Evolutionary conservation across 179 eudicot species (phyloP).

Genomic region (Vitellaria paradoxa): DNA sequence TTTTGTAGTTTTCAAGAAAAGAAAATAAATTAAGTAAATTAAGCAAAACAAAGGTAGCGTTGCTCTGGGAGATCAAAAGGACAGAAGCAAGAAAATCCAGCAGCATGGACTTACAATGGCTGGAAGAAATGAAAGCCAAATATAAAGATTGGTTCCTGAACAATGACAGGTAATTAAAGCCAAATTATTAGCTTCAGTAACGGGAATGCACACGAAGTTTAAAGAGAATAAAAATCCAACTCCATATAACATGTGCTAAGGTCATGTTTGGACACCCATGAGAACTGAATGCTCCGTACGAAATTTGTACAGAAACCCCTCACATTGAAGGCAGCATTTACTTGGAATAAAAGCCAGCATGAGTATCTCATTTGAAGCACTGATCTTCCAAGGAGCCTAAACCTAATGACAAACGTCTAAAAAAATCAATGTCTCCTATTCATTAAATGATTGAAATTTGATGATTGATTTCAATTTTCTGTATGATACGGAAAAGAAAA

Average conservation of each 20-base stretch:
- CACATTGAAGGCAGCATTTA: not conserved
- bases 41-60: not conserved
- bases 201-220: not conserved
- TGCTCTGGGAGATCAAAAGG: not conserved
- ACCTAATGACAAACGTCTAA: not conserved
- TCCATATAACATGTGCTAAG: not conserved
- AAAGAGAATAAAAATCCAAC: not conserved
- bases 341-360: not conserved
- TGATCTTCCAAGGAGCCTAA: not conserved
- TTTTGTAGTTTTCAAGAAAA: not conserved
- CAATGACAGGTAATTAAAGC: conserved; percentile 1
- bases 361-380: not conserved
- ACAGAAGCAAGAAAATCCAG: not conserved
- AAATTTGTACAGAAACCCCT: not conserved
- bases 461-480: not conserved
- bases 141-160: conserved; percentile 66
- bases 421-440: not conserved
- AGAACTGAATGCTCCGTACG: not conserved
- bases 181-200: conserved; percentile 8
- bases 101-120: conserved; percentile 45
- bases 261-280: not conserved
- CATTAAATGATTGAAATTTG: not conserved
- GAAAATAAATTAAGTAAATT: not conserved
- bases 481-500: not conserved
- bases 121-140: conserved; percentile 74